Evolutionary conservation across 2,329 filamentous ascomycete genomes (phyloP).

Genomic region (Coleophoma eucalyptorum): DNA sequence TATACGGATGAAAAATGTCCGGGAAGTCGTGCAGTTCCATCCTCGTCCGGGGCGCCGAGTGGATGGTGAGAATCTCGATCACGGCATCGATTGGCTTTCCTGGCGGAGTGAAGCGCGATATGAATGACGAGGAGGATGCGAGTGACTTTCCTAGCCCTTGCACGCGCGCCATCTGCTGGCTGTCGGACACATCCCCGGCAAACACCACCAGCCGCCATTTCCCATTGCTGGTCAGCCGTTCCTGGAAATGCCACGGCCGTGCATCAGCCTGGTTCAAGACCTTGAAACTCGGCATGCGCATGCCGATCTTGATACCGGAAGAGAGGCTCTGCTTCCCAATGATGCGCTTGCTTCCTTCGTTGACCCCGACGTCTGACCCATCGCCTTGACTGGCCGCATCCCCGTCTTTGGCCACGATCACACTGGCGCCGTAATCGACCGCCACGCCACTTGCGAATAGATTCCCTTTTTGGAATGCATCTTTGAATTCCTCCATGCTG

Average conservation of each 20-base stretch:
- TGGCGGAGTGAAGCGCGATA: slow-evolving; percentile 39
- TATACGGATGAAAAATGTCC: slow-evolving; percentile 40
- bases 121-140: slow-evolving; percentile 30
- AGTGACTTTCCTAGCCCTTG: slow-evolving; percentile 43
- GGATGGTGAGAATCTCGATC: slow-evolving; percentile 58
- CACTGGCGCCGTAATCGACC: slow-evolving; percentile 54
- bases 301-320: slow-evolving; percentile 37
- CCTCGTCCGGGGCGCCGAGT: slow-evolving; percentile 44
- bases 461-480: slow-evolving; percentile 55
- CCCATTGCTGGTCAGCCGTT: slow-evolving; percentile 51
- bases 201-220: slow-evolving; percentile 59
- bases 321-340: slow-evolving; percentile 22
- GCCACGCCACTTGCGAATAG: slow-evolving; percentile 54
- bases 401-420: slow-evolving; percentile 51
- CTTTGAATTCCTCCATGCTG: slow-evolving; percentile 59
- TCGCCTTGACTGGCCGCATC: slow-evolving; percentile 40
- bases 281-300: slow-evolving; percentile 54
- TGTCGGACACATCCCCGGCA: slow-evolving; percentile 48
- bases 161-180: slow-evolving; percentile 39
- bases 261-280: slow-evolving; percentile 56
- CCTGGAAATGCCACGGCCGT: slow-evolving; percentile 55
- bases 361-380: slow-evolving; percentile 44
- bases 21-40: slow-evolving; percentile 48
- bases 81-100: slow-evolving; percentile 37
- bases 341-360: slow-evolving; percentile 17